Base-by-base conservation (phyloP, 75 land plant genomes). In the Pinus albicaulis region DNA sequence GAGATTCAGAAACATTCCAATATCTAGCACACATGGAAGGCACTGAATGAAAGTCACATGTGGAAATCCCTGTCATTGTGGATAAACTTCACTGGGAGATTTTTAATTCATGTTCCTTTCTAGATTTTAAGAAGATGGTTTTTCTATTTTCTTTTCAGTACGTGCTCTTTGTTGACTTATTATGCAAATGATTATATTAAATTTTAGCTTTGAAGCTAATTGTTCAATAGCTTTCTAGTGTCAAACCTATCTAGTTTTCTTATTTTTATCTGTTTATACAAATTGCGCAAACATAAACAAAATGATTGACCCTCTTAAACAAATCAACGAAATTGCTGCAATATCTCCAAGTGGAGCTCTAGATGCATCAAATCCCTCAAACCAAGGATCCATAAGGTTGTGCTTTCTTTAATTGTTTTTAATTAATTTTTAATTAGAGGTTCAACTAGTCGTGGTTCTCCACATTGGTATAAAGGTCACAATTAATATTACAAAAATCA, bases 281-380 rank as follows among this genome's bases (percentile, higher is more conserved):
- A 4, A 38, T 24, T 68, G 52, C 52, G 22, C 24, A 68, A 23
- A 34, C 22, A 68, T 68, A 41, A 68, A 68, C 41, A 34, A 38
- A 38, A 38, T n/a, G 12, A 68, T 38, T 41, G 71, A 38, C 13
- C 13, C 36, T 68, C 44, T 15, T 68, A 20, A 68, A 20, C 44
- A 68, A 38, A 19, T 68, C 10, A 41, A 38, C 10, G 48, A 20
- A 38, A 44, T 11, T 68, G 71, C 44, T 68, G 11, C 41, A 11
- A 44, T 19, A 68, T 68, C 71, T 68, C 12, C n/a, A n/a, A 36
- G 52, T 68, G 71, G 44, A 38, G 36, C 71, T 41, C 71, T 20
- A 36, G n/a, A n/a, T n/a, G n/a, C n/a, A n/a, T n/a, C n/a, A n/a
- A n/a, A n/a, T n/a, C n/a, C n/a, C n/a, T n/a, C n/a, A n/a, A n/a